Conservation (phyloP, 2,329 filamentous ascomycete species). For the Alternaria tenuissima region DNA sequence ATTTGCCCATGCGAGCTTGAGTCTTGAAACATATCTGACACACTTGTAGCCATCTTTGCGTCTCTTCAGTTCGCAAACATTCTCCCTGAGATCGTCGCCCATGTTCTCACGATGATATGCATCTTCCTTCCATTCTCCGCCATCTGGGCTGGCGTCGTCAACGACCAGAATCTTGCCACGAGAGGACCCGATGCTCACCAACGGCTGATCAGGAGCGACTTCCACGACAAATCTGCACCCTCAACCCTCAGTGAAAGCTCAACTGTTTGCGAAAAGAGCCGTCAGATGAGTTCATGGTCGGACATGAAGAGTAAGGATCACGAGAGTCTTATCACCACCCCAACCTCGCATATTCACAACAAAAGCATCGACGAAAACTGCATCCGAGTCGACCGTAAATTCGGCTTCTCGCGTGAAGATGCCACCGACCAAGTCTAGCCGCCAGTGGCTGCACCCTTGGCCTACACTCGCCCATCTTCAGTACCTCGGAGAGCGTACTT, state of each 20-base stretch:
- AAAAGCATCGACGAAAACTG: constrained; percentile 18
- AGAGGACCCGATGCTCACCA: constrained; percentile 39
- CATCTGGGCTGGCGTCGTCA: constrained; percentile 65
- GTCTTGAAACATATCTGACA: constrained; percentile 26
- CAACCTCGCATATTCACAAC: constrained; percentile 7
- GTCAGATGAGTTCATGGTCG: constrained; percentile 27
- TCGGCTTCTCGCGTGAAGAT: constrained; percentile 27
- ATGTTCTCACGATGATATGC: constrained; percentile 66
- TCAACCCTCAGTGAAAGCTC: constrained; percentile 18
- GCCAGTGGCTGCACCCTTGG: not conserved
- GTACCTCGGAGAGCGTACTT: not conserved
- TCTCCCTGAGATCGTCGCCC: constrained; percentile 63
- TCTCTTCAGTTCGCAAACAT: constrained; percentile 62
- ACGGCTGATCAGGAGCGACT: constrained; percentile 35
- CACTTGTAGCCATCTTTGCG: constrained; percentile 64
- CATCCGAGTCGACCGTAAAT: constrained; percentile 36
- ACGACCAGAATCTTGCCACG: constrained; percentile 30
- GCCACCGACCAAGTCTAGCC: constrained; percentile 16
- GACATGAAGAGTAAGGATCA: constrained; percentile 28
- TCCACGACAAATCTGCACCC: constrained; percentile 22
- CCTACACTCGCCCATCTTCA: not conserved
- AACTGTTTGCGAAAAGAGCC: constrained; percentile 27
- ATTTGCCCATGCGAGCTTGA: not conserved
- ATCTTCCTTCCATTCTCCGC: constrained; percentile 72
- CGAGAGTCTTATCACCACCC: constrained; percentile 17